Evolutionary conservation across 2,329 filamentous ascomycete genomes (phyloP).

Genomic region (Cladosporium sp.): DNA sequence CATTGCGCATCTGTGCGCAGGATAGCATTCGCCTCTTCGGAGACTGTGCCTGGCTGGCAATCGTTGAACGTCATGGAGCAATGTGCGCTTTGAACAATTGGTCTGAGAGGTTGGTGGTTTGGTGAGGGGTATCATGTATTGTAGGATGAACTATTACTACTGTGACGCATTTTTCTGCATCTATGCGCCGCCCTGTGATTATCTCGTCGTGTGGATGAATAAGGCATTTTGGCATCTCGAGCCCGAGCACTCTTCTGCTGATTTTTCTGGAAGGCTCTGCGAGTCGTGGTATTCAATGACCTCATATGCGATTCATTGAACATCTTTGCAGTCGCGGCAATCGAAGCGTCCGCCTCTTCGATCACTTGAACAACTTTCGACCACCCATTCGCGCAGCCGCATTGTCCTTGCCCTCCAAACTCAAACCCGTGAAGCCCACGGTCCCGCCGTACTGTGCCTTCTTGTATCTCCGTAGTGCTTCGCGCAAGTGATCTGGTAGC

Average conservation of each 20-base stretch:
- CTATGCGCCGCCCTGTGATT: background rate
- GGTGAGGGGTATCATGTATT: slow-evolving; percentile 2
- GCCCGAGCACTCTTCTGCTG: no score
- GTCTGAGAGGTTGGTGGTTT: background rate
- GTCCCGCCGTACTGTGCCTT: slow-evolving; percentile 59
- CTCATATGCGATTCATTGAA: no score
- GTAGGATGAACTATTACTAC: background rate
- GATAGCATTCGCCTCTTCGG: background rate
- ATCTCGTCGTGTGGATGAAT: no score
- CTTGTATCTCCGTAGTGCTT: slow-evolving; percentile 67
- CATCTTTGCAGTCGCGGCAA: no score
- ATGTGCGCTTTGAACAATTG: background rate
- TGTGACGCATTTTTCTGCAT: background rate
- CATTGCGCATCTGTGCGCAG: slow-evolving; percentile 10
- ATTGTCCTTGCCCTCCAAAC: slow-evolving; percentile 45
- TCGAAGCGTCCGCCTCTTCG: background rate
- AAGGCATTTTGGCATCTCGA: no score
- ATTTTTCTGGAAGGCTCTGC: no score
- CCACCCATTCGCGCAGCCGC: slow-evolving; percentile 43
- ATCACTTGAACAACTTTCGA: slow-evolving; percentile 41
- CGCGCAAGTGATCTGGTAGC: slow-evolving; percentile 69
- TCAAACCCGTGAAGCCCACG: slow-evolving; percentile 47
- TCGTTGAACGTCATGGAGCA: slow-evolving; percentile 1
- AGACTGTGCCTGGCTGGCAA: background rate
- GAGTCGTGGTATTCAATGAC: no score